Percentiles rank a stretch among this genome's conserved stretches.
These are phyloP conservation scores for Aspergillaceae sp. DNA, from an alignment of 2,329 filamentous ascomycete species.

Conservation along the genomic window DNA sequence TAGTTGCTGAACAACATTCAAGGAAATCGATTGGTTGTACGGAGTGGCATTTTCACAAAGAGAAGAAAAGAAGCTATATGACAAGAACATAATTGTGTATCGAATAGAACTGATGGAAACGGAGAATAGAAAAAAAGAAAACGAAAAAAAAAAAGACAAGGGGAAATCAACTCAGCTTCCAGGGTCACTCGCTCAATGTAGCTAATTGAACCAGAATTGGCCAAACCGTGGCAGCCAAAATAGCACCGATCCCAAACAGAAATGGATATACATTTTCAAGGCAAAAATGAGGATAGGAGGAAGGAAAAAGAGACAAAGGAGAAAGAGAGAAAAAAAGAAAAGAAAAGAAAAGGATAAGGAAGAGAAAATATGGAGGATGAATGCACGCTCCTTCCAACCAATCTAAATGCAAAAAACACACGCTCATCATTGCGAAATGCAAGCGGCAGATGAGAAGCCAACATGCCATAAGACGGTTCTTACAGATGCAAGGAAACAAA, in stretches of 20 bases:
- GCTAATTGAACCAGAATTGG: neutral
- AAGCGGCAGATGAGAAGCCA: conserved; percentile 16
- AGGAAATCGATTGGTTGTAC: conserved; percentile 1
- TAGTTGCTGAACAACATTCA: neutral
- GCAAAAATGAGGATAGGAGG: neutral
- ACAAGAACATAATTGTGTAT: conserved; percentile 8
- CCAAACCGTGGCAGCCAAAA: neutral
- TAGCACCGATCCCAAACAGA: neutral
- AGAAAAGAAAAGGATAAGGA: conserved; percentile 6
- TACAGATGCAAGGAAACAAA: conserved; percentile 14
- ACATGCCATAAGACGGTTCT: conserved; percentile 13
- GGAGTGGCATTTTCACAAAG: neutral
- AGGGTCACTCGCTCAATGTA: conserved; percentile 6
- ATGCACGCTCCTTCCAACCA: conserved; percentile 20
- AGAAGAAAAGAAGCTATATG: conserved; percentile 3
- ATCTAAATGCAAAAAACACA: conserved; percentile 23
- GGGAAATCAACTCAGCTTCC: conserved; percentile 8
- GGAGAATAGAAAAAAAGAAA: conserved; percentile 1
- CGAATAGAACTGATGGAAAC: neutral
- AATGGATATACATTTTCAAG: conserved; percentile 6
- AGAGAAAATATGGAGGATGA: conserved; percentile 16
- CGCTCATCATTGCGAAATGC: conserved; percentile 20
- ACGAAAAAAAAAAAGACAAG: conserved; percentile 1
- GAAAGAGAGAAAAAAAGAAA: conserved; percentile 5
- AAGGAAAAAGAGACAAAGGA: conserved; percentile 3